These are phyloP conservation scores for Neotropicomus parvogracilis DNA, from an alignment of 1,284 basidiomycete species.

Conservation along the genomic window DNA sequence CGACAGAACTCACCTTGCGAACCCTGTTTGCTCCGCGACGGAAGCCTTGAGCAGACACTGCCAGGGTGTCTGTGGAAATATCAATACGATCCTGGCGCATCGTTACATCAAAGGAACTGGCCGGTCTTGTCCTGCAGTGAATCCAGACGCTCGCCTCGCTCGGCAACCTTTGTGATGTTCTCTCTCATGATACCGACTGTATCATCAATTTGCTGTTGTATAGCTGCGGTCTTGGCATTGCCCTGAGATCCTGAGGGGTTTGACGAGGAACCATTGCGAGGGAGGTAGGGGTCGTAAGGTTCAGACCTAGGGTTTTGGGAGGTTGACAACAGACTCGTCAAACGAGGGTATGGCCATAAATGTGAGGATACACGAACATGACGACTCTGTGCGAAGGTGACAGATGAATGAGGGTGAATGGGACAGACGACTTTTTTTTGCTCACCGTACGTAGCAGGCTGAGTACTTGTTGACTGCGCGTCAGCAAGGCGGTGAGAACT, in stretches of 20 bases:
- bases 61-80: conserved; percentile 76
- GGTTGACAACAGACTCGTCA: conserved; percentile 4
- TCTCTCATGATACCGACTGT: conserved; percentile 97
- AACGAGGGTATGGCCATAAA: conserved; percentile 1
- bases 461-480: conserved; percentile 25
- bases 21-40: conserved; percentile 95
- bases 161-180: conserved; percentile 94
- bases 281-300: conserved; percentile 95
- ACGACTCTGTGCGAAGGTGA: conserved; percentile 7
- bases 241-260: conserved; percentile 47
- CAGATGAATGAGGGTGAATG: neutral
- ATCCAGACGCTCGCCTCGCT: conserved; percentile 92
- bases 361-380: conserved; percentile 27
- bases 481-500: conserved; percentile 7
- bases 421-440: conserved; percentile 6
- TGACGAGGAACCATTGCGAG: conserved; percentile 68
- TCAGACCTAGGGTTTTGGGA: conserved; percentile 64
- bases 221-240: conserved; percentile 85
- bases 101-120: conserved; percentile 40
- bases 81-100: conserved; percentile 2
- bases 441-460: conserved; percentile 20
- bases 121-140: conserved; percentile 97
- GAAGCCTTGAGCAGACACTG: conserved; percentile 99
- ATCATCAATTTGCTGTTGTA: conserved; percentile 92
- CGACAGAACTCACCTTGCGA: conserved; percentile 74